Conservation (phyloP, 495 filamentous ascomycete genomes). For the Chlorociboria aeruginascens region DNA sequence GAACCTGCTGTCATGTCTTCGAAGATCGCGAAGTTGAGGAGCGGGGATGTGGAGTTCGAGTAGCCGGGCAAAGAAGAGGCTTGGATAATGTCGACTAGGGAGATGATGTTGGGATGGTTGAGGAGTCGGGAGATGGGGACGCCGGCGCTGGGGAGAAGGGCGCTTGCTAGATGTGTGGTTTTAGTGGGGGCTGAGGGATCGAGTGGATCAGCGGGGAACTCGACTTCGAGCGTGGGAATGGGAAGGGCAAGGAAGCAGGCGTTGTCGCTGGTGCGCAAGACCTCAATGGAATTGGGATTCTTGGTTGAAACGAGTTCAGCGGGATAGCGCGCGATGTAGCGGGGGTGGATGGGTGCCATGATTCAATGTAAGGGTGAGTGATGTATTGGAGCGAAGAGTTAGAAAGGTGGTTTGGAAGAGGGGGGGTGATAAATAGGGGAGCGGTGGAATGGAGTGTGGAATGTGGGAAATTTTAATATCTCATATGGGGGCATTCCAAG, state of each 20-base stretch:
- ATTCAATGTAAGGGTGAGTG: no score
- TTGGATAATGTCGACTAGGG: conserved; percentile 12
- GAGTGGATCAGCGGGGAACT: background rate
- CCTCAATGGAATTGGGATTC: conserved; percentile 7
- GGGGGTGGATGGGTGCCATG: conserved; percentile 6
- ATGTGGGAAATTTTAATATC: no score
- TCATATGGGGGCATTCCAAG: no score
- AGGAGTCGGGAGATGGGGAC: conserved; percentile 11
- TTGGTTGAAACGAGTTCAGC: background rate
- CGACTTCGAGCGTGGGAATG: background rate
- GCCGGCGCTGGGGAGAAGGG: conserved; percentile 8
- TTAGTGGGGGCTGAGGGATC: conserved; percentile 1
- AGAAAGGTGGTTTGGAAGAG: no score
- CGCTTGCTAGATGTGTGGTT: conserved; percentile 9
- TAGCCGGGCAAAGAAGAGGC: background rate
- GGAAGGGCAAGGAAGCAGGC: conserved; percentile 11
- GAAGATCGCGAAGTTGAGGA: conserved; percentile 12
- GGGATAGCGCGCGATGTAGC: conserved; percentile 11
- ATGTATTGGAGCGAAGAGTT: no score
- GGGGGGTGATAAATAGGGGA: no score
- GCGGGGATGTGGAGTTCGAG: background rate
- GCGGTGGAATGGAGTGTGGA: no score
- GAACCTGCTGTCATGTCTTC: conserved; percentile 18
- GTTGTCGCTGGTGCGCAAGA: conserved; percentile 16
- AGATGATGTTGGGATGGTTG: conserved; percentile 19